These are phyloP conservation scores for Candida albicans DNA, from an alignment of 1,139 yeast genomes.

Conservation along the genomic window DNA sequence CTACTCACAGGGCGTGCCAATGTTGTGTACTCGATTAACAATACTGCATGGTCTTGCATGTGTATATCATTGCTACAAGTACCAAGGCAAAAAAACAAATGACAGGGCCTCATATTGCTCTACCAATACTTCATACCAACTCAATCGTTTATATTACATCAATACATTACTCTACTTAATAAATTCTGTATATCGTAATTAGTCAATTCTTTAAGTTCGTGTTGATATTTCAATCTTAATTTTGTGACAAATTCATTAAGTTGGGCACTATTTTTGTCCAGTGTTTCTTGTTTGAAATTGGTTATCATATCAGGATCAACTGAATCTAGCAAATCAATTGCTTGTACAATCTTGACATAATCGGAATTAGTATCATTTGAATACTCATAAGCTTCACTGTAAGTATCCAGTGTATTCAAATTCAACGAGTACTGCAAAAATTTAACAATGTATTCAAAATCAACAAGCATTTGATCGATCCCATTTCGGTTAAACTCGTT, in stretches of 20 bases:
- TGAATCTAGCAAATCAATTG: constrained; percentile 40
- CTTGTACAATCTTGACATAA: constrained; percentile 32
- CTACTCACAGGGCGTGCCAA: too few relatives aligned
- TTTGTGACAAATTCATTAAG: constrained; percentile 8
- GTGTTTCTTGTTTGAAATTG: constrained; percentile 10
- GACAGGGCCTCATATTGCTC: too few relatives aligned
- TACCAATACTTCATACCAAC: too few relatives aligned
- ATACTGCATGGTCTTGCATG: too few relatives aligned
- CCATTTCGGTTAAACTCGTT: constrained; percentile 63
- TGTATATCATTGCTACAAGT: too few relatives aligned
- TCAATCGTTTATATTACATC: background rate
- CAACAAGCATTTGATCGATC: constrained; percentile 54
- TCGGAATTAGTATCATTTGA: constrained; percentile 31
- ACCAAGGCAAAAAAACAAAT: too few relatives aligned
- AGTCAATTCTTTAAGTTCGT: constrained; percentile 25
- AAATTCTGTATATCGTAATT: constrained; percentile 37
- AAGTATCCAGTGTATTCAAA: constrained; percentile 9
- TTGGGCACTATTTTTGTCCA: background rate
- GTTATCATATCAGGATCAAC: constrained; percentile 24
- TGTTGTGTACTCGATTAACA: too few relatives aligned
- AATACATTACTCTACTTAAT: constrained; percentile 28
- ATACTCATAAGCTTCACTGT: constrained; percentile 11
- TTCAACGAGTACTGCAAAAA: constrained; percentile 29
- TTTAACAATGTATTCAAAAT: constrained; percentile 48
- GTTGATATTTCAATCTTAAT: constrained; percentile 26